phyloP scores from a whole-genome alignment of 164 flowering plant species.

The Aristolochia contorta region DNA sequence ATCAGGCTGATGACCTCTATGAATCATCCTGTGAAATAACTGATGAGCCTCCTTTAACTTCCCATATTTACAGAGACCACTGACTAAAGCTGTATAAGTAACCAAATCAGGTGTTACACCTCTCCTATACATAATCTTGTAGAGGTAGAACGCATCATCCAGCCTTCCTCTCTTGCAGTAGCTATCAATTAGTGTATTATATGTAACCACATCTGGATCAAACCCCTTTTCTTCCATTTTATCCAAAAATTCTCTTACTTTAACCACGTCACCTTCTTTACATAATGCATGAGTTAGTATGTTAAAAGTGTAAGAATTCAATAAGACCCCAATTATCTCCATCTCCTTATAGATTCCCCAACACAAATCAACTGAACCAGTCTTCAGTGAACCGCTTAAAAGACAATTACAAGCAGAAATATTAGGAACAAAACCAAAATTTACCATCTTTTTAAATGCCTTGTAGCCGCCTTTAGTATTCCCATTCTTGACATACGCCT shows the following conservation, averaged over 20 bases:
- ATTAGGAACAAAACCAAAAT: constrained; percentile 47
- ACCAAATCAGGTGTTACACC: constrained; percentile 64
- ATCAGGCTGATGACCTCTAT: constrained; percentile 65
- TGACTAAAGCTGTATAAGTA: constrained; percentile 65
- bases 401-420: constrained; percentile 56
- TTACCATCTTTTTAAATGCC: constrained; percentile 38
- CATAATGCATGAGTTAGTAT: constrained; percentile 71
- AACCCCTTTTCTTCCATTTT: constrained; percentile 92
- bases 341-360: constrained; percentile 66
- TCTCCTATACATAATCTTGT: constrained; percentile 71
- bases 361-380: constrained; percentile 31
- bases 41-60: constrained; percentile 64
- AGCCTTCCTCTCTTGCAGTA: constrained; percentile 60
- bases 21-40: constrained; percentile 56
- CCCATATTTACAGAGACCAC: constrained; percentile 59
- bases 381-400: constrained; percentile 53
- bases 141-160: constrained; percentile 69
- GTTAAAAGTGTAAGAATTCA: constrained; percentile 68
- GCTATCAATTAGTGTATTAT: constrained; percentile 67
- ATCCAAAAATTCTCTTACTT: constrained; percentile 69
- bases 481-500: constrained; percentile 57
- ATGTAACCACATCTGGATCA: constrained; percentile 82
- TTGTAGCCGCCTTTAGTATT: constrained; percentile 39
- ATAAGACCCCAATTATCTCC: constrained; percentile 45
- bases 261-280: constrained; percentile 43